phyloP scores from a whole-genome alignment of 371 early-diverging fungal genomes.

The Saksenaea oblongispora region DNA sequence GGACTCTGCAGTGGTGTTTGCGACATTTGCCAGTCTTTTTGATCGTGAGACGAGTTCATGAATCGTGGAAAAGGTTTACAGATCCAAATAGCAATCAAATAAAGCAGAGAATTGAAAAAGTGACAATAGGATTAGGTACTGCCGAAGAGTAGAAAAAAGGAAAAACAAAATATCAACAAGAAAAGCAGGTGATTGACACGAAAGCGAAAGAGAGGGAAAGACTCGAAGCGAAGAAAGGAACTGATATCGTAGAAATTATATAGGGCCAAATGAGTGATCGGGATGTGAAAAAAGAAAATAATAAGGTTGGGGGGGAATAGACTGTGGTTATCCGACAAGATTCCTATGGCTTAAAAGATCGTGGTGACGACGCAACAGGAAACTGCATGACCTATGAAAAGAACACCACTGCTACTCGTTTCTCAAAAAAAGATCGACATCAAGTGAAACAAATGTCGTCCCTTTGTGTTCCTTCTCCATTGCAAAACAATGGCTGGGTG shows the following conservation, averaged over 20 bases:
- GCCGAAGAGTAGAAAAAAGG: not conserved
- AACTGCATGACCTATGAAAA: not conserved
- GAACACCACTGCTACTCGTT: not conserved
- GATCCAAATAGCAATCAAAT: conserved; percentile 15
- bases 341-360: not conserved
- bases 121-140: not conserved
- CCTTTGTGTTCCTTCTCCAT: conserved; percentile 6
- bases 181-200: conserved; percentile 1
- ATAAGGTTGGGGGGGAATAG: not conserved
- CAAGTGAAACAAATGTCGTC: conserved; percentile 5
- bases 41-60: conserved; percentile 41
- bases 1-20: conserved; percentile 30
- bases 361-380: not conserved
- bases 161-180: not conserved
- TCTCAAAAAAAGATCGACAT: conserved; percentile 2
- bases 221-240: conserved; percentile 7
- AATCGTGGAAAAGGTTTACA: conserved; percentile 4
- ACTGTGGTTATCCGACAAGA: not conserved
- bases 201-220: conserved; percentile 10
- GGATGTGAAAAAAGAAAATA: not conserved
- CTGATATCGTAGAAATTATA: conserved; percentile 6
- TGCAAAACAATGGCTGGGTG: conserved; percentile 2
- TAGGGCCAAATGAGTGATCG: conserved; percentile 3
- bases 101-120: conserved; percentile 7
- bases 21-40: conserved; percentile 45